phyloP scores from a whole-genome alignment of 176 grass and related monocot genomes.

The Eragrostis curvula region DNA sequence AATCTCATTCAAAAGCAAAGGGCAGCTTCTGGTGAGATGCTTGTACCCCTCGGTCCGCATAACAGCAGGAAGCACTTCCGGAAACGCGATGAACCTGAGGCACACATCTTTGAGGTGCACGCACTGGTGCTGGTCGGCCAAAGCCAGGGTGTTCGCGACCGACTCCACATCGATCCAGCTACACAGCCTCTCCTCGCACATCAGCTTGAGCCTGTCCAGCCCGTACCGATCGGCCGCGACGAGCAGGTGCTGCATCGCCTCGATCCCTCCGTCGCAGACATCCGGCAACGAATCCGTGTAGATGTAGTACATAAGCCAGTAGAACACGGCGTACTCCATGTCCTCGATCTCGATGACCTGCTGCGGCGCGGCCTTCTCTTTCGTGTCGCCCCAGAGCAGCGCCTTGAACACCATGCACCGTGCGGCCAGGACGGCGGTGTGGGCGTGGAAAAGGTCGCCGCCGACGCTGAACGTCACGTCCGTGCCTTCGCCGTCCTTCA shows the following conservation, averaged over 20 bases:
- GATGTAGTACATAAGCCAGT: slow-evolving; percentile 25
- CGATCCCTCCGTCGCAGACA: not conserved
- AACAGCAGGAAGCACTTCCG: not conserved
- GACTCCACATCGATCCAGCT: not conserved
- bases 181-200: slow-evolving; percentile 27
- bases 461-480: slow-evolving; percentile 31
- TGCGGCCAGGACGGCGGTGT: slow-evolving; percentile 26
- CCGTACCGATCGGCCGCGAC: slow-evolving; percentile 29
- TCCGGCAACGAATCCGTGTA: slow-evolving; percentile 5
- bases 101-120: not conserved
- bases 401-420: slow-evolving; percentile 31
- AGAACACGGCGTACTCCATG: slow-evolving; percentile 22
- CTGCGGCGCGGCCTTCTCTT: not conserved
- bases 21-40: slow-evolving; percentile 6
- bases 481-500: not conserved
- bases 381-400: slow-evolving; percentile 10
- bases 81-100: not conserved
- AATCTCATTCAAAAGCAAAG: slow-evolving; percentile 8
- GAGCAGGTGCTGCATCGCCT: slow-evolving; percentile 18
- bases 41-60: not conserved
- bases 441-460: not conserved
- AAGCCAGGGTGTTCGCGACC: not conserved
- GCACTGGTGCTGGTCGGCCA: slow-evolving; percentile 43
- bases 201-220: not conserved
- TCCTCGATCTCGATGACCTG: slow-evolving; percentile 14